Base-by-base conservation (phyloP, 176 grass and related monocot genomes). In the Carex parvula region DNA sequence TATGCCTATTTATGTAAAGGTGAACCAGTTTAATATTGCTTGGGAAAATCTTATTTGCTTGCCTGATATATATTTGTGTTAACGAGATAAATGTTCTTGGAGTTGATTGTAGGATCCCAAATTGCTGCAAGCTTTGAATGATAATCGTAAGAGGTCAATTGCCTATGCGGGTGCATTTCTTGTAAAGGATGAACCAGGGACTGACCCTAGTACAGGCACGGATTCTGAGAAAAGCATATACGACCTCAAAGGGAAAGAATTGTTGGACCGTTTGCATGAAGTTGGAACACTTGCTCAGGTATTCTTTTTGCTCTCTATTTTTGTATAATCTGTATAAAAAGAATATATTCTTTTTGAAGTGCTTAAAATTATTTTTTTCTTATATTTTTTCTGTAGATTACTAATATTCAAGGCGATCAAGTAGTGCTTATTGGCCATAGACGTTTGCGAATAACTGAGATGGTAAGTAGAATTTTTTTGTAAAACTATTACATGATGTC, bases 1-100 rank as follows among this genome's bases (percentile, higher is more conserved):
- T 60, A 98, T 95, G 92, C 96, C 96, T 1, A 86, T 98, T 16
- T 91, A 90, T 90, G 87, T 98, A 85, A 98, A 95, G 96, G 96
- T 98, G 86, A 44, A 52, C 30, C 35, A 57, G 21, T 52, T 63
- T 41, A 54, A 44, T n/a, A 6, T 84, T 84, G 3, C 35, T 70
- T 24, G 52, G 21, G 10, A 5, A 41, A 41, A 37, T 74, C 57
- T 71, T 80, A 60, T 79, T 64, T 84, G 6, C 76, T 5, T 82
- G 29, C 39, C 64, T 67, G 20, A 66, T 69, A 29, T 60, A 58
- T 59, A 17, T 67, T 33, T 79, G 71, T 13, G 52, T 73, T 90
- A 6, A 69, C 74, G 56, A 37, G 18, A 85, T 81, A 56, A 56
- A 13, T 52, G 48, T 84, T 83, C 33, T 60, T 67, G 30, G 35